phyloP scores from a whole-genome alignment of 2,329 filamentous ascomycete species.

The Biscogniauxia mediterranea region DNA sequence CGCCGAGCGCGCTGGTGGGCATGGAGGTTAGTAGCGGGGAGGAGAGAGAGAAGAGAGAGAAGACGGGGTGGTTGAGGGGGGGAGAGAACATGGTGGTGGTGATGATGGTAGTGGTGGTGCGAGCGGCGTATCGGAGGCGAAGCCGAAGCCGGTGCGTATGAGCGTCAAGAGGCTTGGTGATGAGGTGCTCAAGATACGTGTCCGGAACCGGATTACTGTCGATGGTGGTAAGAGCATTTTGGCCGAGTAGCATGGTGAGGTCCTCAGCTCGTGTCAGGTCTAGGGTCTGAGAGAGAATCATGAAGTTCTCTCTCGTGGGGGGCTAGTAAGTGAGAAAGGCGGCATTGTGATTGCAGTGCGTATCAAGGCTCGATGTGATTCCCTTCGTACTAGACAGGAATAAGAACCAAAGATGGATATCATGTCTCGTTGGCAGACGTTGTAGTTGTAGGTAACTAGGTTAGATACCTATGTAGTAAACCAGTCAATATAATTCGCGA shows the following conservation, averaged over 20 bases:
- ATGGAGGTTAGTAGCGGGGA: slow-evolving; percentile 29
- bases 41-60: neutral
- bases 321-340: too few relatives aligned
- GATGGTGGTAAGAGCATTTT: slow-evolving; percentile 47
- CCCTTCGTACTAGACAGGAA: too few relatives aligned
- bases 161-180: slow-evolving; percentile 34
- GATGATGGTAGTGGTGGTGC: too few relatives aligned
- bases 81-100: too few relatives aligned
- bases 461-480: too few relatives aligned
- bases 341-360: too few relatives aligned
- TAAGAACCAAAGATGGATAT: too few relatives aligned
- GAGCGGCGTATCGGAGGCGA: too few relatives aligned
- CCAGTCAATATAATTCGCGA: too few relatives aligned
- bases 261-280: neutral
- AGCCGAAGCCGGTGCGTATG: neutral
- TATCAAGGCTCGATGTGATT: too few relatives aligned
- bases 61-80: slow-evolving; percentile 1
- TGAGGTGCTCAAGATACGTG: slow-evolving; percentile 39
- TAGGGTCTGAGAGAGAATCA: neutral
- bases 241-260: slow-evolving; percentile 28
- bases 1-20: slow-evolving; percentile 41
- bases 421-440: too few relatives aligned
- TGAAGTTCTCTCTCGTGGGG: neutral
- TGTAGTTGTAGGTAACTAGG: too few relatives aligned
- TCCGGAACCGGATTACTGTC: slow-evolving; percentile 41